Evolutionary conservation across 1,284 basidiomycete genomes (phyloP), one percentile per base, ranked within the genome.

Genomic region (Hypsizygus ulmarius): DNA sequence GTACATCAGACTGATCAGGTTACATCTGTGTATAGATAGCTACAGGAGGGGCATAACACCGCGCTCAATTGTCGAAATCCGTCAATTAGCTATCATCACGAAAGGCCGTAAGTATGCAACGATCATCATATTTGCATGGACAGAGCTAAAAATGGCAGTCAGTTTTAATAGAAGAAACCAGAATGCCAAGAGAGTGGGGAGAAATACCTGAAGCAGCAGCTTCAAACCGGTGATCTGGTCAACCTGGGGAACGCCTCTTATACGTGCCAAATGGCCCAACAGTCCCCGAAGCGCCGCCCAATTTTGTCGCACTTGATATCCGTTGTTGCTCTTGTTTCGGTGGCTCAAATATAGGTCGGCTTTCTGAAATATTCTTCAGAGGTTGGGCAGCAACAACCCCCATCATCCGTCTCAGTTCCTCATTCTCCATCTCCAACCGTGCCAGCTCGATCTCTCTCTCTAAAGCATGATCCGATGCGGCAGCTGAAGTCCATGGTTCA

Each of bases 361-460:
- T 28, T 16, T 64, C 58, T 25, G 45, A 53, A 32, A 43, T 62
- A 27, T 57, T 59, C 47, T 53, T 58, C 35, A 56, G 56, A 29
- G 54, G 53, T 19, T 66, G 65, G 10, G 57, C 54, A 9, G 67
- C 63, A 10, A 70, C 60, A 15, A 74, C 51, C 0, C 76, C 82
- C 47, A 90, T 65, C 69, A 95, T 73, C 51, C 82, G 75, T 53
- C 87, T 75, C 51, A 97, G 70, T 54, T 89, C 78, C 44, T 81
- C 78, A 63, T 97, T 97, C 73, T 97, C 94, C 56, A 78, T 81
- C 65, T 94, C 85, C 36, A 97, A 70, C 32, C 90, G 75, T 43
- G 83, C 78, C 8, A 95, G 79, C 70, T 96, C 93, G 61, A 85
- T 86, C 63, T 96, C 93, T 48, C 93, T 75, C 60, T 93, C 90